These are phyloP conservation scores for Colletotrichum filicis DNA, from an alignment of 2,329 filamentous ascomycete genomes.

Conservation along the genomic window DNA sequence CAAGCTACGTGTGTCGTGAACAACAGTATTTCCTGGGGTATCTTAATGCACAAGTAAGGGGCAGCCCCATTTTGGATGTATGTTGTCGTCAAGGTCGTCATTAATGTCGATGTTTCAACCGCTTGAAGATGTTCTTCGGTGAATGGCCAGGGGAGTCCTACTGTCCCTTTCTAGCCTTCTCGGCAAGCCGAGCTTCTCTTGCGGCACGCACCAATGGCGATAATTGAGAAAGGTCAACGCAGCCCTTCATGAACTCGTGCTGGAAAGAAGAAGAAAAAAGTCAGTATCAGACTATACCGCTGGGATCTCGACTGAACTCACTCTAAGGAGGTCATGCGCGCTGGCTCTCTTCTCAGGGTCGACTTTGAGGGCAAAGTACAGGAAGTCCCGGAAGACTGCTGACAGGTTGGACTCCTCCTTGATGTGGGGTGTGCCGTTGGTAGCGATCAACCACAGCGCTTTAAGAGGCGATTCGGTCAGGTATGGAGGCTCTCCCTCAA, in stretches of 20 bases:
- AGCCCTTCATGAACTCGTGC: conserved; percentile 85
- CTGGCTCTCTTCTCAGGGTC: conserved; percentile 97
- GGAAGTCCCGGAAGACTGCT: conserved; percentile 87
- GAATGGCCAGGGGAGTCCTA: conserved; percentile 38
- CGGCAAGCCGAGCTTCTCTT: conserved; percentile 84
- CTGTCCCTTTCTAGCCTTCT: conserved; percentile 78
- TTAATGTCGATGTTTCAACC: conserved; percentile 33
- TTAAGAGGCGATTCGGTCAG: conserved; percentile 93
- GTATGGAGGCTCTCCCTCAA: conserved; percentile 97
- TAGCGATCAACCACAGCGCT: conserved; percentile 95
- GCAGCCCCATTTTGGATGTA: conserved; percentile 18
- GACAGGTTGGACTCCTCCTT: conserved; percentile 91
- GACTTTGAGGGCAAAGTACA: conserved; percentile 93
- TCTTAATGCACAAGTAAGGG: conserved; percentile 30
- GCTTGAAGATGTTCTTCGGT: conserved; percentile 28
- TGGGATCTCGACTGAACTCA: conserved; percentile 58
- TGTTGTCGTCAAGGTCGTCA: conserved; percentile 32
- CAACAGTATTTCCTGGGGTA: conserved; percentile 32
- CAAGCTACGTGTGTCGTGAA: conserved; percentile 18
- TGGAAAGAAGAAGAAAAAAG: conserved; percentile 46
- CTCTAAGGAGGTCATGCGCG: conserved; percentile 91
- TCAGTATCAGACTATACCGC: not conserved
- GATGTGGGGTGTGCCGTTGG: conserved; percentile 93
- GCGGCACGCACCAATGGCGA: conserved; percentile 90
- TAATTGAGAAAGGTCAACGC: conserved; percentile 79